These are phyloP conservation scores for Sugiyamaella sp. DNA, from an alignment of 1,139 yeast species.

Conservation along the genomic window DNA sequence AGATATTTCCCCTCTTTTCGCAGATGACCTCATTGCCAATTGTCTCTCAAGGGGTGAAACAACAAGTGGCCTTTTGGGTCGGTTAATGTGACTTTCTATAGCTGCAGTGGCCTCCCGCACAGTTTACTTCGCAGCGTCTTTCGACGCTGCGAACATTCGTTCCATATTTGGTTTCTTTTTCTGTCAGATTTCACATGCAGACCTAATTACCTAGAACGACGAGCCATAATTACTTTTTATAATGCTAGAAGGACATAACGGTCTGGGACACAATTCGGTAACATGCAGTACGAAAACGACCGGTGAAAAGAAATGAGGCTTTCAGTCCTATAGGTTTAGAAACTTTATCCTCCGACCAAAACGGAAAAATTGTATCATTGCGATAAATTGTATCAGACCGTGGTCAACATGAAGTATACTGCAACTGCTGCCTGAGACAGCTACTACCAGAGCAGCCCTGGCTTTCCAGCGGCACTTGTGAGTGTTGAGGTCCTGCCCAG, in stretches of 20 bases:
- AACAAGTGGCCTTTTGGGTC: neutral
- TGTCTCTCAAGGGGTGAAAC: neutral
- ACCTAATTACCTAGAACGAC: neutral
- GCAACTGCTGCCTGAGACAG: too few relatives aligned
- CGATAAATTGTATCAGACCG: neutral
- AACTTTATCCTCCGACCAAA: neutral
- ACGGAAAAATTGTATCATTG: neutral
- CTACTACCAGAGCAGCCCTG: too few relatives aligned
- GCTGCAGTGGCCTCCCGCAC: neutral
- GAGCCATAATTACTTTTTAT: neutral
- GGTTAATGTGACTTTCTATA: neutral
- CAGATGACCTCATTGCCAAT: neutral
- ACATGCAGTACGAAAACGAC: constrained; percentile 1
- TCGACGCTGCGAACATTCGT: neutral
- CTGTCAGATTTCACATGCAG: constrained; percentile 1
- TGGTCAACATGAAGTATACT: neutral
- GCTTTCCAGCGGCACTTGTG: too few relatives aligned
- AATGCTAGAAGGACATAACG: neutral
- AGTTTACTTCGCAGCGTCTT: neutral
- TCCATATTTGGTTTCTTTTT: neutral
- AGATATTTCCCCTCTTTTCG: neutral
- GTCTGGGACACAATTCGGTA: constrained; percentile 3
- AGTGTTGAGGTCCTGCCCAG: constrained; percentile 2
- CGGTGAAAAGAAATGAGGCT: neutral
- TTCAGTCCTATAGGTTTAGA: neutral